Evolutionary conservation across 768 basidiomycete genomes (phyloP).

Genomic region (Galerina marginata): DNA sequence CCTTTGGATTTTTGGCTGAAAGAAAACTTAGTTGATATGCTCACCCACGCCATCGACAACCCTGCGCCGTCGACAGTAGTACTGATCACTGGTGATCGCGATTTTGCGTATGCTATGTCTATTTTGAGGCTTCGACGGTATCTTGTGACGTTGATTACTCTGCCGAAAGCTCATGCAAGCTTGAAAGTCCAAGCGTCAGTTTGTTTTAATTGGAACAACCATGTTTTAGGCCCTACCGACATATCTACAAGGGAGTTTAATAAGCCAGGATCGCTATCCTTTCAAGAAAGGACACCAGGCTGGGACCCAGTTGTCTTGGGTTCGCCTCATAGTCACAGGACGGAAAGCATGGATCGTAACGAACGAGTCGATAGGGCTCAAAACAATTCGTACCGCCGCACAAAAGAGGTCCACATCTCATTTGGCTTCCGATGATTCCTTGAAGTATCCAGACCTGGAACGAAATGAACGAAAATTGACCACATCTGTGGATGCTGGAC

Average conservation of each 20-base stretch:
- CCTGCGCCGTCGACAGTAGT: constrained; percentile 49
- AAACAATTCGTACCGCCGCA: not conserved
- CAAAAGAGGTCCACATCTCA: not conserved
- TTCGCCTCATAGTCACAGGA: not conserved
- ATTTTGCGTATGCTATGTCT: constrained; percentile 50
- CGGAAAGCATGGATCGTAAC: not conserved
- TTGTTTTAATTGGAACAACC: constrained; percentile 51
- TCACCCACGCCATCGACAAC: constrained; percentile 44
- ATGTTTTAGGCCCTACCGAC: constrained; percentile 34
- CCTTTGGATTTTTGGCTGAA: too few species aligned
- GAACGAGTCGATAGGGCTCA: not conserved
- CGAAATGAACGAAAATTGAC: not conserved
- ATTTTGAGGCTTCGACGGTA: constrained; percentile 44
- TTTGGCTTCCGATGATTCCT: not conserved
- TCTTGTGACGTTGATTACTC: constrained; percentile 45
- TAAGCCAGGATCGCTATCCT: not conserved
- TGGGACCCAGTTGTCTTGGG: too few species aligned
- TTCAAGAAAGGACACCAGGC: not conserved
- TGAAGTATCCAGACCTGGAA: not conserved
- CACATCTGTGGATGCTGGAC: too few species aligned
- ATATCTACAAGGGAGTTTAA: not conserved
- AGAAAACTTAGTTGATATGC: constrained; percentile 28
- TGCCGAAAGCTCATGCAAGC: constrained; percentile 38
- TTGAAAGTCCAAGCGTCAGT: constrained; percentile 53
- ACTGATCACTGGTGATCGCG: constrained; percentile 52